These are phyloP conservation scores for Boletus vermiculosoides DNA, from an alignment of 768 basidiomycete genomes.

Conservation along the genomic window DNA sequence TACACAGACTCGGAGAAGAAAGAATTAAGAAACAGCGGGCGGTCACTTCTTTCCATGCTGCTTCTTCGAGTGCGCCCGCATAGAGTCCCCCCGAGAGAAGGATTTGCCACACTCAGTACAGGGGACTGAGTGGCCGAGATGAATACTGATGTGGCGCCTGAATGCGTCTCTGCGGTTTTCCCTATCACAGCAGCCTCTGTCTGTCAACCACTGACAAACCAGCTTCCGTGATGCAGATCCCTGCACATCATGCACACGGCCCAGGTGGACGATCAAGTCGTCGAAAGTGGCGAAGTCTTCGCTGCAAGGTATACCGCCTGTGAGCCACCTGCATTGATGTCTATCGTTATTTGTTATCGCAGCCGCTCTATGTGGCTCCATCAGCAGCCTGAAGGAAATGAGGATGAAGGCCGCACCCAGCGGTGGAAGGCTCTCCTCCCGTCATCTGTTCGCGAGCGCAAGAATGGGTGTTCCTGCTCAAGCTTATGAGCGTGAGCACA, in stretches of 20 bases:
- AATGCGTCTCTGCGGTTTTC: neutral
- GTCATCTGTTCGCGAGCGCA: neutral
- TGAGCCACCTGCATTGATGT: conserved; percentile 7
- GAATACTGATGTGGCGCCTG: conserved; percentile 7
- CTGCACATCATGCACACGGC: neutral
- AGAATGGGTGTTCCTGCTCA: neutral
- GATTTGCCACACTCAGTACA: neutral
- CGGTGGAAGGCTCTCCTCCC: neutral
- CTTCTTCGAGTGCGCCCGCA: conserved; percentile 5
- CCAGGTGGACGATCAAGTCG: conserved; percentile 3
- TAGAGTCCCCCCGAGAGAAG: conserved; percentile 5
- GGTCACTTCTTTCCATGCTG: neutral
- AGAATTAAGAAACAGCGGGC: neutral
- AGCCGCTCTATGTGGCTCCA: neutral
- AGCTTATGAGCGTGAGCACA: neutral
- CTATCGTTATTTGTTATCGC: neutral
- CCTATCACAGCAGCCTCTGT: neutral
- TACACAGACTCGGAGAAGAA: too few species aligned
- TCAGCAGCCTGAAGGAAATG: neutral
- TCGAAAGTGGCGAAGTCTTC: neutral
- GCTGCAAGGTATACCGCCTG: neutral
- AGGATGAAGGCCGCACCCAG: neutral
- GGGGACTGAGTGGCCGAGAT: neutral
- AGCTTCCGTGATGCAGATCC: neutral
- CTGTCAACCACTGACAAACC: conserved; percentile 1